These are phyloP conservation scores for Solanum hybrid DNA, from an alignment of 305 asterid genomes.

Conservation along the genomic window DNA sequence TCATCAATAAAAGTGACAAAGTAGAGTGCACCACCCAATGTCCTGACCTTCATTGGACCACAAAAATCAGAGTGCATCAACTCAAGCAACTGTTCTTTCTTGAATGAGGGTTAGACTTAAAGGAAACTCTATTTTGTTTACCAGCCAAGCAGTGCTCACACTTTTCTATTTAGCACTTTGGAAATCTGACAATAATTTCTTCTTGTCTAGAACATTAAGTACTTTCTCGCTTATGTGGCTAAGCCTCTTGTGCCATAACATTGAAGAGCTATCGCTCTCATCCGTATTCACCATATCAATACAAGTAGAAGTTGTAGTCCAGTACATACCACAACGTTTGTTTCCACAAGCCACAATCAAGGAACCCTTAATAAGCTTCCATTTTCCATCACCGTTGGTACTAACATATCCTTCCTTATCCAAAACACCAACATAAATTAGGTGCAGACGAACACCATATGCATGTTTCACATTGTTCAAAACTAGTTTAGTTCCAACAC, in stretches of 20 bases:
- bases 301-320: background rate
- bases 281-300: background rate
- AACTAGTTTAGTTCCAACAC: background rate
- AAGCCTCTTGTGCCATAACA: background rate
- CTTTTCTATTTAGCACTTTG: background rate
- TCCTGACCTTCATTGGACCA: background rate
- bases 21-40: background rate
- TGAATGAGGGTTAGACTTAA: background rate
- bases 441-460: background rate
- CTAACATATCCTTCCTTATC: background rate
- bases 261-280: background rate
- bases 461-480: background rate
- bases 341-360: background rate
- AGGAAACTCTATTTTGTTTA: background rate
- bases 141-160: background rate
- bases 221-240: background rate
- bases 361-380: background rate
- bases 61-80: background rate
- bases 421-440: background rate
- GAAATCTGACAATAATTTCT: no score
- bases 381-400: background rate
- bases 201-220: background rate
- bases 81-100: background rate
- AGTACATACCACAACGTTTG: background rate
- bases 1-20: background rate